A percentile compares a stretch with the other conserved stretches of the same genome.
phyloP scores from a whole-genome alignment of 2,329 filamentous ascomycete genomes.

The Podosphaera aphanis region DNA sequence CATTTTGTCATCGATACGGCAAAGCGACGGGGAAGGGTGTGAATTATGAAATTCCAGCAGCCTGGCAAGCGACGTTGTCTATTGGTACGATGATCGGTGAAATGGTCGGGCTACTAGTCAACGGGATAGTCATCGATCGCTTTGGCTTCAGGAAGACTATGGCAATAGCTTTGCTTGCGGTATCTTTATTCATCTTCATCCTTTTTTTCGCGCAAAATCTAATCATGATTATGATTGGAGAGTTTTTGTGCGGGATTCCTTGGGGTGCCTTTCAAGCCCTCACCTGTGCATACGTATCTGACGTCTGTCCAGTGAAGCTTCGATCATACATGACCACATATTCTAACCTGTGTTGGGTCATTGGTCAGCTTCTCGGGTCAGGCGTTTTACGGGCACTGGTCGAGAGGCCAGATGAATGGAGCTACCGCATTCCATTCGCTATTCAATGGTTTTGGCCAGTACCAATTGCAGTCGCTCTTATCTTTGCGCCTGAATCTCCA shows the following conservation, averaged over 20 bases:
- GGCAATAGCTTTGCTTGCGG: slow-evolving; percentile 9
- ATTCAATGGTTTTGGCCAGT: slow-evolving; percentile 24
- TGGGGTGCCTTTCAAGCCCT: slow-evolving; percentile 1
- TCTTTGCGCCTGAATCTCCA: slow-evolving; percentile 24
- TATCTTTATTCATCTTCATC: slow-evolving; percentile 24
- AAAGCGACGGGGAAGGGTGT: background rate
- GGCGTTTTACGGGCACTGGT: slow-evolving; percentile 22
- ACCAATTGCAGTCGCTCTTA: slow-evolving; percentile 21
- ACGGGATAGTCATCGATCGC: slow-evolving; percentile 16
- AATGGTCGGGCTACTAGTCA: slow-evolving; percentile 22
- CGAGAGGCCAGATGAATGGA: slow-evolving; percentile 2
- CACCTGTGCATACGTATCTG: background rate
- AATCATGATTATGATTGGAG: slow-evolving; percentile 17
- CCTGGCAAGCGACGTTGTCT: slow-evolving; percentile 18
- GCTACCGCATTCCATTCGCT: slow-evolving; percentile 24
- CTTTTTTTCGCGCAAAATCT: slow-evolving; percentile 23
- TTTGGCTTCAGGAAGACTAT: slow-evolving; percentile 1
- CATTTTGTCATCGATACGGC: background rate
- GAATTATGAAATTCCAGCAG: slow-evolving; percentile 19
- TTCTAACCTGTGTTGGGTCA: slow-evolving; percentile 4
- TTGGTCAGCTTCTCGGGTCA: slow-evolving; percentile 23
- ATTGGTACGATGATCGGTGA: slow-evolving; percentile 10
- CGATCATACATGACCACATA: slow-evolving; percentile 7
- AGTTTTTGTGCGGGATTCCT: slow-evolving; percentile 1
- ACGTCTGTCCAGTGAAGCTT: slow-evolving; percentile 1